Evolutionary conservation across 441 rosid species (phyloP), one percentile per base, ranked within the genome.

Genomic region (Dalechampia spathulata): DNA sequence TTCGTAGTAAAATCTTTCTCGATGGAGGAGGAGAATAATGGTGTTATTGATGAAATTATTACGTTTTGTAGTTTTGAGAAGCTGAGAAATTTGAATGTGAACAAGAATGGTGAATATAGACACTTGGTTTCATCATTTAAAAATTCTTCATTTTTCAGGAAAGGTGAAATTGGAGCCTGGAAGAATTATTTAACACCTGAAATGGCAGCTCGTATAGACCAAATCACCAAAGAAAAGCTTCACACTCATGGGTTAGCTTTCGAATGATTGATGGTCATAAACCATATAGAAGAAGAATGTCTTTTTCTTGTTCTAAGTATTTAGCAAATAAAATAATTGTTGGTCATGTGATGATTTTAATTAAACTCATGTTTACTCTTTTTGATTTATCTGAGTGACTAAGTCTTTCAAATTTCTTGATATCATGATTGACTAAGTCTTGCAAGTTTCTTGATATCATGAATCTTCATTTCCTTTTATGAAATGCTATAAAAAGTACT

Each of bases 141-240:
- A 37, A 67, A 66, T 46, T 41, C 52, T 11, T 23, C 49, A 0
- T 78, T 72, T 54, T 86, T 83, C 48, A 68, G 85, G 55, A 69
- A 63, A 54, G 91, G 85, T 7, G 62, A 68, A 46, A 75, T 83
- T 4, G 88, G 89, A 34, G 91, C 83, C 11, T 82, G 73, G 75
- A 59, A 32, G 50, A 79, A 74, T 58, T 26, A 61, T 67, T 58
- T 81, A 37, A 76, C 76, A 0, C 21, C 56, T 0, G 79, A 81
- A 42, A 75, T 82, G 85, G 50, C 44, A 0, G 68, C 64, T 58
- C 67, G 57, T 19, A 22, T 86, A 14, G 86, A 83, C 22, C 47
- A 48, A 17, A 76, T 82, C 49, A 62, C 73, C 15, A 63, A 66
- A 15, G 20, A 41, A 36, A 78, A 67, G 52, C 52, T 79, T 17